These are phyloP conservation scores for Pachysandra terminalis DNA, from an alignment of 164 flowering plant genomes.

Conservation along the genomic window DNA sequence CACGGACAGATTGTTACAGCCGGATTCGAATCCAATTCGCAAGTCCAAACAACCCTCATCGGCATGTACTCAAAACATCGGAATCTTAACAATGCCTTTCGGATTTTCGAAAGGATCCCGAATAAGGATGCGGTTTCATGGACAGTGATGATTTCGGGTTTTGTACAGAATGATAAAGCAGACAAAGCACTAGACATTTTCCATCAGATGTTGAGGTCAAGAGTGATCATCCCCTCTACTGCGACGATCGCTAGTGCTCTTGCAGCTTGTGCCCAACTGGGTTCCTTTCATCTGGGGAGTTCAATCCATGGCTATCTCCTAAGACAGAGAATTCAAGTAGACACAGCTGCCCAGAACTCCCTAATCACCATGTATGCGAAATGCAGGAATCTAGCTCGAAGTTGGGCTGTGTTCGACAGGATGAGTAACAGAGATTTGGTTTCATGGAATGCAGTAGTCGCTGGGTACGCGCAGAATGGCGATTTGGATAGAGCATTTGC, in stretches of 20 bases:
- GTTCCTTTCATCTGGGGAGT: conserved; percentile 40
- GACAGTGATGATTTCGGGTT: conserved; percentile 80
- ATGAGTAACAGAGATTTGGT: conserved; percentile 59
- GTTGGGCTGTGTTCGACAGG: conserved; percentile 49
- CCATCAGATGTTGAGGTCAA: conserved; percentile 42
- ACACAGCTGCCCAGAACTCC: conserved; percentile 57
- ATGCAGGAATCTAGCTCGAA: conserved; percentile 46
- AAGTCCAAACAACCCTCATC: conserved; percentile 51
- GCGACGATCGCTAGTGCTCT: conserved; percentile 63
- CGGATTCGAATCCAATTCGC: conserved; percentile 44
- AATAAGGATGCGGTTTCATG: conserved; percentile 61
- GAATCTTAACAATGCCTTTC: conserved; percentile 33
- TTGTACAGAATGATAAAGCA: conserved; percentile 56
- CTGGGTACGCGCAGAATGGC: conserved; percentile 61
- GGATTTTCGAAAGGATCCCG: conserved; percentile 31
- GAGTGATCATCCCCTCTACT: conserved; percentile 43
- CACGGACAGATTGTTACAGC: conserved; percentile 56
- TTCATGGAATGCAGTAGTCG: conserved; percentile 80
- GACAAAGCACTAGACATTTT: conserved; percentile 53
- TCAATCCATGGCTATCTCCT: conserved; percentile 66
- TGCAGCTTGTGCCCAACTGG: conserved; percentile 73
- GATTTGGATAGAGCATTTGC: too few species aligned
- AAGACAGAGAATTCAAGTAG: conserved; percentile 43
- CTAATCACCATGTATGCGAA: conserved; percentile 79
- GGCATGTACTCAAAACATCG: conserved; percentile 62